A percentile compares a stretch with the other conserved stretches of the same genome.
phyloP scores from a whole-genome alignment of 148 eudicot species.

The Gaultheria prostrata region DNA sequence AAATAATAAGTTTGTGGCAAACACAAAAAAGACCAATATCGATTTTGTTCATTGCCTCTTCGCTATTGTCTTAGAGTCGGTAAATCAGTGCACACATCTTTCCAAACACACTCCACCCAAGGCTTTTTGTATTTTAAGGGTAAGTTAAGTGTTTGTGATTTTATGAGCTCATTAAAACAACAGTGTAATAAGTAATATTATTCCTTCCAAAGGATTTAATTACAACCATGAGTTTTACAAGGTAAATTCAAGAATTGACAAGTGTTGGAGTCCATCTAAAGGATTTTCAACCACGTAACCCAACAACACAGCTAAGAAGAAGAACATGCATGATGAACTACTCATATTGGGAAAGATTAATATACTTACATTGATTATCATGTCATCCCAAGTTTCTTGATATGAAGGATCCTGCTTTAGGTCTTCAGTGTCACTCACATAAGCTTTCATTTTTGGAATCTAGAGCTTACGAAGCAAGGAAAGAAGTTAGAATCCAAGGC shows the following conservation, averaged over 20 bases:
- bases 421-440: conserved; percentile 99
- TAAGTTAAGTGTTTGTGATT: background rate
- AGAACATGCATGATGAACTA: background rate
- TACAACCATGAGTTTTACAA: background rate
- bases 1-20: background rate
- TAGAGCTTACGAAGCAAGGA: conserved; percentile 69
- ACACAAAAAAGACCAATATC: background rate
- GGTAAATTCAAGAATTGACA: background rate
- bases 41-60: background rate
- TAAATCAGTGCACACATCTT: background rate
- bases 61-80: background rate
- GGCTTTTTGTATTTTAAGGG: background rate
- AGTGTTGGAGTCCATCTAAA: background rate
- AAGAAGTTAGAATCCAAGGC: conserved; percentile 33
- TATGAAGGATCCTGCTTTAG: conserved; percentile 84
- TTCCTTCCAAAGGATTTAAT: conserved; percentile 10
- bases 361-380: conserved; percentile 80
- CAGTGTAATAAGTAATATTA: background rate
- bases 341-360: background rate
- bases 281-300: background rate
- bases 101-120: background rate
- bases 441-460: conserved; percentile 99
- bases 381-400: conserved; percentile 98
- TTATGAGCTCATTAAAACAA: background rate
- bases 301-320: background rate